Percentiles rank a stretch among this genome's conserved stretches.
These are phyloP conservation scores for Cordyceps militaris DNA, from an alignment of 2,329 filamentous ascomycete genomes.

Conservation along the genomic window DNA sequence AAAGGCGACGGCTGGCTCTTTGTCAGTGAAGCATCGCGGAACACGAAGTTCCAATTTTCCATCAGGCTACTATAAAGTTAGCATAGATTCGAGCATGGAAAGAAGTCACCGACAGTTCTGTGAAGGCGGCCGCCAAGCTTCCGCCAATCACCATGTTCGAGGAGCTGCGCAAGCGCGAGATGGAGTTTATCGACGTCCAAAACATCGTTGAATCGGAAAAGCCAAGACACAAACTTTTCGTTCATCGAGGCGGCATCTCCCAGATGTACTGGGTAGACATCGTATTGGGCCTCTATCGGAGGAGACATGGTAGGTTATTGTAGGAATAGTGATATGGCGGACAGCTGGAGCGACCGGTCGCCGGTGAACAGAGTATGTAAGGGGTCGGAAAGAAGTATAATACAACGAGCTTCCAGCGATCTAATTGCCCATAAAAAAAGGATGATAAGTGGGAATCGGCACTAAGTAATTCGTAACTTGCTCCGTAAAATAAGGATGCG, in stretches of 20 bases:
- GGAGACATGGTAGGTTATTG: not conserved
- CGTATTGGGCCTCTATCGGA: not conserved
- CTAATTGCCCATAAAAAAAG: not conserved
- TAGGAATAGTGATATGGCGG: not conserved
- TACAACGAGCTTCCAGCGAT: too few species aligned
- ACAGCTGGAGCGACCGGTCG: not conserved
- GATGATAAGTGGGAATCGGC: not conserved
- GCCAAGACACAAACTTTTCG: conserved; percentile 25
- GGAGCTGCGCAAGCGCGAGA: conserved; percentile 28
- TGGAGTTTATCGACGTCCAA: conserved; percentile 35
- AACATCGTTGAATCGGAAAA: conserved; percentile 38
- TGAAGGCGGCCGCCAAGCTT: conserved; percentile 38
- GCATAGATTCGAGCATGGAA: not conserved
- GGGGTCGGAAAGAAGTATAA: not conserved
- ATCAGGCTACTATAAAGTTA: not conserved
- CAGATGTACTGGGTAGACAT: conserved; percentile 26
- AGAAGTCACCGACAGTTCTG: not conserved
- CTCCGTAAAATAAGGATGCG: not conserved
- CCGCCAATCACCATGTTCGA: conserved; percentile 38
- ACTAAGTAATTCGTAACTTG: not conserved
- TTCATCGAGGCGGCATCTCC: conserved; percentile 25
- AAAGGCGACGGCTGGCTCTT: not conserved
- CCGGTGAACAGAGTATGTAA: not conserved
- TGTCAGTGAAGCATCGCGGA: not conserved
- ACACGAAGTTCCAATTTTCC: conserved; percentile 7